These are phyloP conservation scores for Penicillium manginii DNA, from an alignment of 495 filamentous ascomycete genomes.

Conservation along the genomic window DNA sequence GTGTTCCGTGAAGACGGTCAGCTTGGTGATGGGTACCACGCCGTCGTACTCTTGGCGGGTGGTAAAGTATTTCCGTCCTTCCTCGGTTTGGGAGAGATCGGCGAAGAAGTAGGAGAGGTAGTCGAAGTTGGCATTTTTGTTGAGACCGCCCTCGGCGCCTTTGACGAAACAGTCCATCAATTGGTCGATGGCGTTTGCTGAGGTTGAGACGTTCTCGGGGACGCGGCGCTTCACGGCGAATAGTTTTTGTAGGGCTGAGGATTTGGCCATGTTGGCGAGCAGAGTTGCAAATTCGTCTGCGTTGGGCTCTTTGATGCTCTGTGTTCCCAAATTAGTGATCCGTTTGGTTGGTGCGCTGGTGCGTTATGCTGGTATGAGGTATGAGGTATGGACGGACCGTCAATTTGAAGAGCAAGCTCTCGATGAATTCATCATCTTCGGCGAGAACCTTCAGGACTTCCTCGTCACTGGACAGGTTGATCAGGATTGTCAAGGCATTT, in stretches of 20 bases:
- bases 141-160: conserved; percentile 78
- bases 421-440: conserved; percentile 80
- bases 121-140: conserved; percentile 86
- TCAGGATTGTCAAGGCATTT: conserved; percentile 88
- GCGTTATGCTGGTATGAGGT: too few species aligned
- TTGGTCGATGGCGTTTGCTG: conserved; percentile 79
- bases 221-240: conserved; percentile 62
- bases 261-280: conserved; percentile 87
- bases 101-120: conserved; percentile 94
- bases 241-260: conserved; percentile 68
- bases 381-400: conserved; percentile 37
- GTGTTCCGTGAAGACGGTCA: conserved; percentile 92
- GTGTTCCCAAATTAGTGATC: too few species aligned
- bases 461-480: conserved; percentile 82
- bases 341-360: too few species aligned
- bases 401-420: conserved; percentile 68
- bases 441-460: conserved; percentile 74
- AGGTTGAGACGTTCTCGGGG: conserved; percentile 65
- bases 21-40: conserved; percentile 82
- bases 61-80: conserved; percentile 77
- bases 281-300: conserved; percentile 89
- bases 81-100: conserved; percentile 78
- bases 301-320: conserved; percentile 69
- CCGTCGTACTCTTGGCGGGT: conserved; percentile 72
- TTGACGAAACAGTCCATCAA: conserved; percentile 95